Percentiles rank a stretch among this genome's conserved stretches.
These are phyloP conservation scores for Sisymbrium irio DNA, from an alignment of 345 rosid genomes.

Conservation along the genomic window DNA sequence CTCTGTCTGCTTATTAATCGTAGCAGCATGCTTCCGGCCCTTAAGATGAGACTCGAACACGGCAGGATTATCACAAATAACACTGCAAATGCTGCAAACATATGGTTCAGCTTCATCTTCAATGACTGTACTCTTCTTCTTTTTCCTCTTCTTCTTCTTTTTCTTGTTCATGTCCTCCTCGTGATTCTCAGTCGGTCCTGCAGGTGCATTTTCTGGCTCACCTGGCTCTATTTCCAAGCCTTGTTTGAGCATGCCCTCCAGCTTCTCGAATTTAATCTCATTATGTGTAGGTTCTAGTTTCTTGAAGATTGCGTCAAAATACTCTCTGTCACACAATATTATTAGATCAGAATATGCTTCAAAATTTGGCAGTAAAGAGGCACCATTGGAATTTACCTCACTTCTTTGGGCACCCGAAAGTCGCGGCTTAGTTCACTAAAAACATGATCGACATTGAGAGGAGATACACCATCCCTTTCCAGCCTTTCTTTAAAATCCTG, in stretches of 20 bases:
- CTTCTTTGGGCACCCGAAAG: conserved; percentile 32
- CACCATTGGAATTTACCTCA: conserved; percentile 37
- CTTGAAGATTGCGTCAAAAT: conserved; percentile 38
- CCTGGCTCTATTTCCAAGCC: conserved; percentile 19
- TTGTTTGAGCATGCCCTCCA: conserved; percentile 31
- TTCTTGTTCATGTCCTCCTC: conserved; percentile 18
- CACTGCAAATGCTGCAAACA: conserved; percentile 12
- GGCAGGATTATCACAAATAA: conserved; percentile 7
- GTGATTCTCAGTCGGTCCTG: conserved; percentile 1
- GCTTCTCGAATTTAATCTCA: conserved; percentile 39
- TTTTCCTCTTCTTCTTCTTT: conserved; percentile 3
- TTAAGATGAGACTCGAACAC: conserved; percentile 1
- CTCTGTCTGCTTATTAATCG: not conserved
- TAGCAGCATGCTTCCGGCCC: conserved; percentile 15
- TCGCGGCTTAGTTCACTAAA: conserved; percentile 34
- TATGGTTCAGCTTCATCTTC: not conserved
- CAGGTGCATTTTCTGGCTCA: conserved; percentile 3
- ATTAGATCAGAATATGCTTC: not conserved
- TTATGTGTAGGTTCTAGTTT: conserved; percentile 39
- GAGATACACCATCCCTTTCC: conserved; percentile 22
- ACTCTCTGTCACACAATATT: conserved; percentile 33
- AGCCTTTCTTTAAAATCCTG: conserved; percentile 42
- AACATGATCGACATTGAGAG: not conserved
- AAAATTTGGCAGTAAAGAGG: not conserved
- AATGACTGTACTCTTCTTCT: conserved; percentile 19